Base-by-base conservation (phyloP, 2,329 filamentous ascomycete genomes). In the Orbilia javanica region DNA sequence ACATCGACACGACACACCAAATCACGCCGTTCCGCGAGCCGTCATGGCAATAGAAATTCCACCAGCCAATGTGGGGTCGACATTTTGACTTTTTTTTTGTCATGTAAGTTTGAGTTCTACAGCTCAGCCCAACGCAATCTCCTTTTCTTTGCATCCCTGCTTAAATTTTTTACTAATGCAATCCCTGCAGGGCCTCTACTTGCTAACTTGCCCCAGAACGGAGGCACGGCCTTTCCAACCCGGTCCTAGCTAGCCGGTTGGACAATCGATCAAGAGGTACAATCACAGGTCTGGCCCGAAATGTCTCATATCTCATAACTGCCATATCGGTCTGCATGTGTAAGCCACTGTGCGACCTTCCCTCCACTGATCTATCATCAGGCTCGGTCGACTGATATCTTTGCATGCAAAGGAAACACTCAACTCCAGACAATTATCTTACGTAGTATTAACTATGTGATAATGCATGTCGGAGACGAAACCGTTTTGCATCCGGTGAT, bases 401-500 rank as follows among this genome's bases (percentile, higher is more conserved):
- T 50, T 20, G n/a, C n/a, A n/a, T 15, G 34, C 60, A 66, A 36
- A 31, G 34, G 20, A 42, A 42, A 60, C 55, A 60, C 22, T 22
- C 13, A 42, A 50, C 15, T 39, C 20, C 13, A 34, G 55, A 39
- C 27, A 50, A 44, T 55, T n/a, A 25, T 50, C 55, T 73, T 60
- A 66, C 69, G 25, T 60, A 60, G 29, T n/a, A 52, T 27, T 31
- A 50, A n/a, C 18, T n/a, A 2, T 11, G 34, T 15, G 27, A 20
- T 53, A 18, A 39, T 20, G 25, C 15, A 46, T 10, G 10, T 36
- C n/a, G 29, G 52, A n/a, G 34, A 42, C 39, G 46, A 62, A 55
- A 63, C 55, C 25, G 57, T 29, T 53, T 46, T 65, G 57, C 42
- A 66, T 64, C 69, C 34, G 69, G 67, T 66, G 69, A 73, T 73